These are phyloP conservation scores for Eutypa lata DNA, from an alignment of 2,329 filamentous ascomycete genomes.

Conservation along the genomic window DNA sequence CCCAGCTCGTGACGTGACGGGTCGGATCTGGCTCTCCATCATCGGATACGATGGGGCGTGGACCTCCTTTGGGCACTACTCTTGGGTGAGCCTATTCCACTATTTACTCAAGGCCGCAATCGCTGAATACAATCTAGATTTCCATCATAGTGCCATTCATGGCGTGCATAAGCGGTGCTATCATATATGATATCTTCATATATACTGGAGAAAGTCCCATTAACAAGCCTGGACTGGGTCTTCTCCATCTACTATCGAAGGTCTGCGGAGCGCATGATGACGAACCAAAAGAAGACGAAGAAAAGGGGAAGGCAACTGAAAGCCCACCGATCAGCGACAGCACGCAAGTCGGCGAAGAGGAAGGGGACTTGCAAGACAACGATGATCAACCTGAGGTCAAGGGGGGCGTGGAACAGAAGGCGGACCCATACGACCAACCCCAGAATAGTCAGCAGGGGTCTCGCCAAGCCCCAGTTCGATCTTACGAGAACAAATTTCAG, in stretches of 20 bases:
- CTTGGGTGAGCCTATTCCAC: slow-evolving; percentile 54
- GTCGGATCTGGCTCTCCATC: slow-evolving; percentile 62
- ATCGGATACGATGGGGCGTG: slow-evolving; percentile 68
- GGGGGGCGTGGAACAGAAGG: neutral
- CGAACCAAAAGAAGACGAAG: neutral
- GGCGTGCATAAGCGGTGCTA: slow-evolving; percentile 61
- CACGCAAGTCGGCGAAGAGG: neutral
- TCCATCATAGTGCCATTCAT: slow-evolving; percentile 70
- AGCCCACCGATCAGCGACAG: neutral
- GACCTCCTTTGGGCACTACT: slow-evolving; percentile 66
- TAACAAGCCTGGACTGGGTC: slow-evolving; percentile 63
- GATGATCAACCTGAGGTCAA: neutral
- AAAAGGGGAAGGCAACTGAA: neutral
- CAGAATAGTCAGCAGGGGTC: neutral
- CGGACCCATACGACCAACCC: neutral
- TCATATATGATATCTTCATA: slow-evolving; percentile 65
- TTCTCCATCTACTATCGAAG: slow-evolving; percentile 44
- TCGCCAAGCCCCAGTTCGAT: neutral
- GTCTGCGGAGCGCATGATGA: neutral
- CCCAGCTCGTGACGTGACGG: slow-evolving; percentile 68
- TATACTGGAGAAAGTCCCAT: slow-evolving; percentile 69
- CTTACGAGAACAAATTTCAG: neutral
- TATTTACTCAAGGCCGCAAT: neutral
- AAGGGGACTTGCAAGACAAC: neutral
- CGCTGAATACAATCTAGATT: slow-evolving; percentile 41